A percentile compares a stretch with the other conserved stretches of the same genome.
Conservation (phyloP, 2,329 filamentous ascomycete genomes). For the Phyllosticta paracitricarpa region DNA sequence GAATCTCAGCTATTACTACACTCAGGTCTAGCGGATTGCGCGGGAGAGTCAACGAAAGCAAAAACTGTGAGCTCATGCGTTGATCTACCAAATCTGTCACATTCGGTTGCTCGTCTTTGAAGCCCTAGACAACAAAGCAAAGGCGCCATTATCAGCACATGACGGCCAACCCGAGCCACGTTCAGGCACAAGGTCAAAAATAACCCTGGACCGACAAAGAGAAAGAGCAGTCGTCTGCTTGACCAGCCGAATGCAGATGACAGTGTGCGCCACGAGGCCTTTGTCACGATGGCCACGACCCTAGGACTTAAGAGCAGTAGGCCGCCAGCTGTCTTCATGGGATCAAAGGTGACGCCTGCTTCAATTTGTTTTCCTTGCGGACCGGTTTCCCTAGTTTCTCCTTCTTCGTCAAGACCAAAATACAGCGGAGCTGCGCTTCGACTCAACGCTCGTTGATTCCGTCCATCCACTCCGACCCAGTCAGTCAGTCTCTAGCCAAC, state of each 20-base stretch:
- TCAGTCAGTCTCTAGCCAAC: not conserved
- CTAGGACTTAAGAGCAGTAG: not conserved
- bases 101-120: not conserved
- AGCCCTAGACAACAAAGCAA: not conserved
- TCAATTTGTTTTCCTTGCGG: not conserved
- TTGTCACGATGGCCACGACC: not conserved
- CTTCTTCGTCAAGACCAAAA: constrained; percentile 8
- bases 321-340: not conserved
- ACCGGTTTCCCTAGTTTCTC: not conserved
- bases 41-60: too few species aligned
- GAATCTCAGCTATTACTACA: too few species aligned
- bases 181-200: not conserved
- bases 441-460: constrained; percentile 1
- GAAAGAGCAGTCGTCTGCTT: not conserved
- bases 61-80: not conserved
- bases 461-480: not conserved
- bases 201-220: not conserved
- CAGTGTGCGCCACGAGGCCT: not conserved
- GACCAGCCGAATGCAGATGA: not conserved
- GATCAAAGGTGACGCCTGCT: not conserved
- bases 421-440: constrained; percentile 11
- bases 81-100: not conserved
- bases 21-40: too few species aligned
- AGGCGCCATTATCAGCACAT: not conserved
- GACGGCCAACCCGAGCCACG: not conserved